A percentile compares a stretch with the other conserved stretches of the same genome.
Conservation (phyloP, 2,329 filamentous ascomycete genomes). For the Coniella lustricola region DNA sequence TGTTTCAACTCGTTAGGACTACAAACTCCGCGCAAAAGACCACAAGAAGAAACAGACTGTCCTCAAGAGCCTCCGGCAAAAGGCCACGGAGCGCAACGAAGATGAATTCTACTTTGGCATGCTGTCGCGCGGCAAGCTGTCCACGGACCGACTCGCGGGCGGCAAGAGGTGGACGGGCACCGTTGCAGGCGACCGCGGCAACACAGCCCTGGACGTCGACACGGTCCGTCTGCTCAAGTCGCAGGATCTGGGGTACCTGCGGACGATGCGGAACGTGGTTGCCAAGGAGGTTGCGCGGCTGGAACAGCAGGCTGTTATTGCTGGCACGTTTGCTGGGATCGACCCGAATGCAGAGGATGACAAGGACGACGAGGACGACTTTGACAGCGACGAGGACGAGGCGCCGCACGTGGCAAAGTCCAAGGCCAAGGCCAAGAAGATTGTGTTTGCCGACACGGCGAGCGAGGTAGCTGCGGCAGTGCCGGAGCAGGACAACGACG, state of each 20-base stretch:
- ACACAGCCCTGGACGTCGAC: slow-evolving; percentile 47
- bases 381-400: slow-evolving; percentile 23
- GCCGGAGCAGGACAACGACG: slow-evolving; percentile 23
- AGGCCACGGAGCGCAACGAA: slow-evolving; percentile 59
- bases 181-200: slow-evolving; percentile 51
- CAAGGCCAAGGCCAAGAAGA: slow-evolving; percentile 33
- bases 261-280: slow-evolving; percentile 54
- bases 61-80: slow-evolving; percentile 52
- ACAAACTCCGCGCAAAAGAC: slow-evolving; percentile 57
- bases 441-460: slow-evolving; percentile 40
- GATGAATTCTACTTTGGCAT: slow-evolving; percentile 70
- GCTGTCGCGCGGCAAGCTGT: slow-evolving; percentile 54
- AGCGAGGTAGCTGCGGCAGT: slow-evolving; percentile 23
- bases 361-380: slow-evolving; percentile 25
- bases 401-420: slow-evolving; percentile 17
- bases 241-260: slow-evolving; percentile 59
- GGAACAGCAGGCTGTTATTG: slow-evolving; percentile 46
- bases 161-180: slow-evolving; percentile 49
- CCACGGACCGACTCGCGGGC: slow-evolving; percentile 36
- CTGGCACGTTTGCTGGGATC: slow-evolving; percentile 26
- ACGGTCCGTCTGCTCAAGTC: slow-evolving; percentile 59
- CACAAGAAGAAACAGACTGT: slow-evolving; percentile 59
- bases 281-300: slow-evolving; percentile 50
- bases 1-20: no score
- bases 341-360: slow-evolving; percentile 25